Conservation (phyloP, 805 yeast genomes). For the Candida khao-thaluensis region DNA sequence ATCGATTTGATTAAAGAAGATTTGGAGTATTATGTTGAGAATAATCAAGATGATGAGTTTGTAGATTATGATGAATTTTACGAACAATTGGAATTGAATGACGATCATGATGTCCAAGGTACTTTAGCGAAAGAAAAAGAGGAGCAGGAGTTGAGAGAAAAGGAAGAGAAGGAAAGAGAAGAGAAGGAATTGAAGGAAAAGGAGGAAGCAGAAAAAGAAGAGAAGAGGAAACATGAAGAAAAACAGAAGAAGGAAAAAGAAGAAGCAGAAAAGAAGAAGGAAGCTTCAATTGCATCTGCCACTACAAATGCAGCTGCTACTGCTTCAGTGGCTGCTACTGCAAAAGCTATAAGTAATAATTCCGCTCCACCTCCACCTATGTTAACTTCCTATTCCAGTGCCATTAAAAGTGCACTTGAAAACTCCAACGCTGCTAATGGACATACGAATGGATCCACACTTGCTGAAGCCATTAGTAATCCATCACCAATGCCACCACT, state of each 20-base stretch:
- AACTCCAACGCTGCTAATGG: conserved; percentile 8
- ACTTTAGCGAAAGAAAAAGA: conserved; percentile 19
- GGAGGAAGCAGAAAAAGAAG: conserved; percentile 15
- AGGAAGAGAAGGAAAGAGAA: conserved; percentile 11
- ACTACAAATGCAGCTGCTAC: conserved; percentile 14
- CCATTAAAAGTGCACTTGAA: conserved; percentile 11
- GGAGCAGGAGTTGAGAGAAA: conserved; percentile 13
- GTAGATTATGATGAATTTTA: conserved; percentile 92
- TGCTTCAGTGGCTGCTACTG: conserved; percentile 11
- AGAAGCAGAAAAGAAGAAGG: conserved; percentile 11
- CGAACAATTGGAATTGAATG: conserved; percentile 75
- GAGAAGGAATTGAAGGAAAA: conserved; percentile 10
- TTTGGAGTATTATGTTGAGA: conserved; percentile 88
- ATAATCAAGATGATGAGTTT: conserved; percentile 89
- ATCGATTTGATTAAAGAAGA: conserved; percentile 82
- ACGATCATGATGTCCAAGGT: conserved; percentile 27
- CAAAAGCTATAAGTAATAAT: conserved; percentile 9
- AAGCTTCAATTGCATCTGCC: conserved; percentile 8
- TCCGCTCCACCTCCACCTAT: not conserved
- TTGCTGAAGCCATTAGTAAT: conserved; percentile 14
- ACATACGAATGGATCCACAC: conserved; percentile 13
- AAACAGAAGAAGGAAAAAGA: conserved; percentile 7
- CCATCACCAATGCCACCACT: not conserved
- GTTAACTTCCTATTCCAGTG: conserved; percentile 13
- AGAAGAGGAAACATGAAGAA: conserved; percentile 9